Evolutionary conservation across 192 early-diverging fungal species (phyloP).

Genomic region (Umbelopsis isabellina): DNA sequence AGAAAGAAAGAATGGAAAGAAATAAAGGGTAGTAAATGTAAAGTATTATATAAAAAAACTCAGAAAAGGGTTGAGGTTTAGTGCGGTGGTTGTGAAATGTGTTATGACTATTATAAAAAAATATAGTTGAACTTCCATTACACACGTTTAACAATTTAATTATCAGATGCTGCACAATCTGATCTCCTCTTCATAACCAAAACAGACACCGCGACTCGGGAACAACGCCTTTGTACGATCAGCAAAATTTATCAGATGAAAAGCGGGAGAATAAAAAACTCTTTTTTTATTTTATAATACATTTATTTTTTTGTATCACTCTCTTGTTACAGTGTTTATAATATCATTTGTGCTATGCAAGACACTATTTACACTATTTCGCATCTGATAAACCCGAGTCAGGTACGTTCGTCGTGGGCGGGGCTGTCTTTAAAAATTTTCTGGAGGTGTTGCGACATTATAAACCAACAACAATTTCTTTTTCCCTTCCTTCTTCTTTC

Average conservation of each 20-base stretch:
- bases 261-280: not conserved
- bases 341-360: no score
- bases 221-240: not conserved
- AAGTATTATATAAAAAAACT: conserved; percentile 12
- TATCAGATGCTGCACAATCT: conserved; percentile 13
- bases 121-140: no score
- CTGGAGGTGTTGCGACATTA: no score
- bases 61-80: not conserved
- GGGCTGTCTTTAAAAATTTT: conserved; percentile 9
- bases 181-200: not conserved
- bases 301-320: no score
- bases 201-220: not conserved
- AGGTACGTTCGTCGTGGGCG: not conserved
- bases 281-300: not conserved
- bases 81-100: no score
- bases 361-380: no score
- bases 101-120: no score
- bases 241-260: not conserved
- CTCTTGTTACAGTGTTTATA: no score
- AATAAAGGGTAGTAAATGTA: not conserved
- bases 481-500: conserved; percentile 17
- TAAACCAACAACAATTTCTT: no score
- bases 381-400: no score
- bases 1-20: not conserved
- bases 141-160: not conserved